Percentiles rank a stretch among this genome's conserved stretches.
Evolutionary conservation across 148 eudicot genomes (phyloP).

Genomic region (Nepenthes mirabilis): DNA sequence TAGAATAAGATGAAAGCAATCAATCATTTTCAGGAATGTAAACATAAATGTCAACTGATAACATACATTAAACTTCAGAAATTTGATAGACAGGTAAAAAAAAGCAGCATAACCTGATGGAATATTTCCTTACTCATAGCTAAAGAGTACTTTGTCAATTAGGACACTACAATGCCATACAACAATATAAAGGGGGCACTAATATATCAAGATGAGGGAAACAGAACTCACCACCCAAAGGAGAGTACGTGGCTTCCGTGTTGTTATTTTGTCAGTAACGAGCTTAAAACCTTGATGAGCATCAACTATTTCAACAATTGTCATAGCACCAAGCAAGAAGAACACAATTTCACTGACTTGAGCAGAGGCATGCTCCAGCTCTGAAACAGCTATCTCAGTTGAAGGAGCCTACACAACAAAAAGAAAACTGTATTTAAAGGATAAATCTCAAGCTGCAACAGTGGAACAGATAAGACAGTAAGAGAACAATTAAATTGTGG

Average conservation of each 20-base stretch:
- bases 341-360: slow-evolving; percentile 98
- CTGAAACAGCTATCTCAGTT: slow-evolving; percentile 69
- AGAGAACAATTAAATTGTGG: too few relatives aligned
- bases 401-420: slow-evolving; percentile 77
- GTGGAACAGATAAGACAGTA: background rate
- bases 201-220: too few relatives aligned
- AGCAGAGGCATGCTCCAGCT: slow-evolving; percentile 83
- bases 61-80: too few relatives aligned
- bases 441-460: background rate
- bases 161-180: too few relatives aligned
- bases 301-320: slow-evolving; percentile 95
- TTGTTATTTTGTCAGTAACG: slow-evolving; percentile 87
- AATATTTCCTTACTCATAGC: too few relatives aligned
- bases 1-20: too few relatives aligned
- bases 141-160: too few relatives aligned
- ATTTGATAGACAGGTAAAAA: too few relatives aligned
- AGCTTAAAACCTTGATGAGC: slow-evolving; percentile 99
- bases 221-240: slow-evolving; percentile 89
- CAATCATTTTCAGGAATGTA: too few relatives aligned
- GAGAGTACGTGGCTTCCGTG: slow-evolving; percentile 84
- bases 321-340: slow-evolving; percentile 98
- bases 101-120: too few relatives aligned
- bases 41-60: too few relatives aligned
- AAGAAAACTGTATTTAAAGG: background rate
- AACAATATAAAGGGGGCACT: too few relatives aligned